These are phyloP conservation scores for Colletotrichum sidae DNA, from an alignment of 2,329 filamentous ascomycete species.

Conservation along the genomic window DNA sequence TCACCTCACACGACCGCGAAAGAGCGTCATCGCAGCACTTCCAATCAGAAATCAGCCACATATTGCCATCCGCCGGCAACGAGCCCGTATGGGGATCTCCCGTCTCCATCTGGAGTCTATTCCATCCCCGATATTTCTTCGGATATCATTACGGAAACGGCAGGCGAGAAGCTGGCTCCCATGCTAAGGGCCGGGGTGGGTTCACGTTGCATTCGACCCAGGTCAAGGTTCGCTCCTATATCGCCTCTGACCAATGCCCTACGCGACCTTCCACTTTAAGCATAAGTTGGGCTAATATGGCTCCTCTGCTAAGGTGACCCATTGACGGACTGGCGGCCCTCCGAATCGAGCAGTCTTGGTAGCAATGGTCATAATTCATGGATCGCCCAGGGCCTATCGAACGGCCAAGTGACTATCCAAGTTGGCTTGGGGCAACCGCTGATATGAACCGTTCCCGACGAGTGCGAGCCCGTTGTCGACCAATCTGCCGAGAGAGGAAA, in stretches of 20 bases:
- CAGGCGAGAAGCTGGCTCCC: conserved; percentile 22
- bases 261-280: conserved; percentile 36
- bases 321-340: not conserved
- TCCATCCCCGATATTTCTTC: conserved; percentile 8
- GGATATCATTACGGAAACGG: conserved; percentile 26
- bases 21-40: not conserved
- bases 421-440: too few species aligned
- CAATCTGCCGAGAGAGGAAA: too few species aligned
- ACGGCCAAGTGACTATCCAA: not conserved
- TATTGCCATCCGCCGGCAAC: conserved; percentile 18
- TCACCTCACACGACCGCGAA: conserved; percentile 1
- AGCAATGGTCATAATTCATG: conserved; percentile 4
- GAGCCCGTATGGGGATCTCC: conserved; percentile 29
- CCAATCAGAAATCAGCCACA: not conserved
- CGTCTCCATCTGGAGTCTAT: conserved; percentile 28
- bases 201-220: conserved; percentile 22
- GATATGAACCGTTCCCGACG: not conserved
- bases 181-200: conserved; percentile 18
- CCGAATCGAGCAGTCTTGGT: not conserved
- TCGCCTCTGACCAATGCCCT: conserved; percentile 10
- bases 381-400: not conserved
- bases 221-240: not conserved
- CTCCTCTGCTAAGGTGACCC: conserved; percentile 18
- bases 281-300: conserved; percentile 23
- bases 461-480: too few species aligned